Percentiles rank a stretch among this genome's conserved stretches.
These are phyloP conservation scores for Talaromyces adpressus DNA, from an alignment of 495 filamentous ascomycete species.

Conservation along the genomic window DNA sequence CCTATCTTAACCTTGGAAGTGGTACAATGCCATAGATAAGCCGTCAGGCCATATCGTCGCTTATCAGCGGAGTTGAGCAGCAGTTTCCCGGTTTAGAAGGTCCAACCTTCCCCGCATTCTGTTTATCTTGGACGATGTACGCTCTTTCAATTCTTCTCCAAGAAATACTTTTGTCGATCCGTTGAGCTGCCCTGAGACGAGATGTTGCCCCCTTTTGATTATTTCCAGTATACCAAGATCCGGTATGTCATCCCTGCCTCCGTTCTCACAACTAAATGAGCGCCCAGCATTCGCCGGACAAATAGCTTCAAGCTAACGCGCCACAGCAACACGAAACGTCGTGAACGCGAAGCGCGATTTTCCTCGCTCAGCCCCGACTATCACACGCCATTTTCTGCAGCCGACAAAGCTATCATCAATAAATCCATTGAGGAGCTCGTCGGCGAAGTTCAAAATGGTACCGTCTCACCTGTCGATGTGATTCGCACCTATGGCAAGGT, in stretches of 20 bases:
- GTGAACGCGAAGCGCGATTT: constrained; percentile 63
- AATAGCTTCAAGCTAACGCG: constrained; percentile 1
- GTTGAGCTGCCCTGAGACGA: constrained; percentile 1
- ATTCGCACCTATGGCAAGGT: constrained; percentile 88
- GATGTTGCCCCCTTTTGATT: constrained; percentile 55
- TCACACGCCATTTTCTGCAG: constrained; percentile 49
- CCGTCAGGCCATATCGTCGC: background rate
- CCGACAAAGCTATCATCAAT: constrained; percentile 59
- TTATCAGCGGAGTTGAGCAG: background rate
- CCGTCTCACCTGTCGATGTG: constrained; percentile 62
- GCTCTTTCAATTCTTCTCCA: background rate
- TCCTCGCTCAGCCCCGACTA: constrained; percentile 58
- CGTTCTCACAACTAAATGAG: background rate
- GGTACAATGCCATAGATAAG: background rate
- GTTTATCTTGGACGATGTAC: background rate
- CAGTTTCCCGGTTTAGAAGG: background rate
- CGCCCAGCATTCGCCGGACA: background rate
- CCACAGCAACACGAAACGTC: constrained; percentile 72
- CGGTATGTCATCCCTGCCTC: constrained; percentile 33
- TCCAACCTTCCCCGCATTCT: background rate
- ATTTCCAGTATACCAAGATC: constrained; percentile 47
- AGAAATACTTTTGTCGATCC: background rate
- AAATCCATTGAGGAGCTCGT: constrained; percentile 75
- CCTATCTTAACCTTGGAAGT: background rate
- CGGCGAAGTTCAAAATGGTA: constrained; percentile 61